Conservation (phyloP, 2,329 filamentous ascomycete genomes). For the Arthroderma sp. region DNA sequence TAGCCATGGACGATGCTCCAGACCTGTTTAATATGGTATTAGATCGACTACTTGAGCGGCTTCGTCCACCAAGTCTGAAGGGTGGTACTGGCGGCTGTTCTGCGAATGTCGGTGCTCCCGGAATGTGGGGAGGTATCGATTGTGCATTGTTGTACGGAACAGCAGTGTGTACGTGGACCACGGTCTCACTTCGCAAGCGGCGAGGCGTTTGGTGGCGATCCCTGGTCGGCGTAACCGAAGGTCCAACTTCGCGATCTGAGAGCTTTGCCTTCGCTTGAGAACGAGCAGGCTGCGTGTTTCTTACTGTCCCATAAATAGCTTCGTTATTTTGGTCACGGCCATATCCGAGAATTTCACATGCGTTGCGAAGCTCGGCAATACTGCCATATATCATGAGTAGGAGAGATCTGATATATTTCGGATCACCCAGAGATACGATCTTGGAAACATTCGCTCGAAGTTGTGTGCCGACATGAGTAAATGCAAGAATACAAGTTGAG, state of each 20-base stretch:
- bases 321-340: too few relatives aligned
- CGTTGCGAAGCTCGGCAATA: constrained; percentile 46
- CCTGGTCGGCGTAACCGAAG: constrained; percentile 34
- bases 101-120: constrained; percentile 11
- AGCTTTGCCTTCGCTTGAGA: constrained; percentile 4
- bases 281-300: constrained; percentile 17
- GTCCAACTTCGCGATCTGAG: constrained; percentile 18
- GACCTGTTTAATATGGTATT: constrained; percentile 39
- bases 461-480: constrained; percentile 36
- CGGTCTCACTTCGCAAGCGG: constrained; percentile 39
- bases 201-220: constrained; percentile 29
- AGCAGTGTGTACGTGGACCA: constrained; percentile 33
- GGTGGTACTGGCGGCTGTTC: constrained; percentile 12
- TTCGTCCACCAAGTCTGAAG: constrained; percentile 24
- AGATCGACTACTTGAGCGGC: constrained; percentile 39
- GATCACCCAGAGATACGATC: constrained; percentile 43
- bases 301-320: constrained; percentile 21
- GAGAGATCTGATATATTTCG: constrained; percentile 44
- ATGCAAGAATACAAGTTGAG: constrained; percentile 37
- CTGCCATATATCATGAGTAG: constrained; percentile 47
- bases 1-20: constrained; percentile 35
- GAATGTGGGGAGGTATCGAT: constrained; percentile 15
- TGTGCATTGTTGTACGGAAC: constrained; percentile 19
- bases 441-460: constrained; percentile 36
- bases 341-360: constrained; percentile 38